Percentiles rank a stretch among this genome's conserved stretches.
Evolutionary conservation across 2,329 filamentous ascomycete genomes (phyloP).

Genomic region (Fusarium chuoi): DNA sequence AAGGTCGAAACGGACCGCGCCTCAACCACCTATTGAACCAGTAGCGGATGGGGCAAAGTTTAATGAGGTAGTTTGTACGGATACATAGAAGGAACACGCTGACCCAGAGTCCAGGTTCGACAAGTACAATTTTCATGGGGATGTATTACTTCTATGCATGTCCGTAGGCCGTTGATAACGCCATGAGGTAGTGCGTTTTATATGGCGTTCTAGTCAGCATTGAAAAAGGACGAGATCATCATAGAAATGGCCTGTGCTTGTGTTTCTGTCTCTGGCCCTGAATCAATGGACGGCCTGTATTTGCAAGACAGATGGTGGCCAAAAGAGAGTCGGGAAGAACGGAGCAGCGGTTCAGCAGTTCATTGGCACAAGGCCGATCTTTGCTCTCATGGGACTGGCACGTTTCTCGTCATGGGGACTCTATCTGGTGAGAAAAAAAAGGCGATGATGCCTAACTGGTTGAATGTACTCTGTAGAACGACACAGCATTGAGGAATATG

Average conservation of each 20-base stretch:
- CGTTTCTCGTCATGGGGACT: slow-evolving; percentile 4
- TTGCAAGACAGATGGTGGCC: slow-evolving; percentile 9
- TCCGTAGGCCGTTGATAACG: slow-evolving; percentile 17
- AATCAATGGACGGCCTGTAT: slow-evolving; percentile 3
- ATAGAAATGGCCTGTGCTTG: slow-evolving; percentile 14
- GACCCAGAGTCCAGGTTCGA: slow-evolving; percentile 13
- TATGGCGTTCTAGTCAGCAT: slow-evolving; percentile 10
- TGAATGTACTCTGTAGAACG: not conserved
- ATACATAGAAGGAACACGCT: slow-evolving; percentile 6
- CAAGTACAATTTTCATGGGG: slow-evolving; percentile 12
- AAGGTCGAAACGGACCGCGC: slow-evolving; percentile 33
- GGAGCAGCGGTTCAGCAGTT: slow-evolving; percentile 13
- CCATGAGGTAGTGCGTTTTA: slow-evolving; percentile 11
- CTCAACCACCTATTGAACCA: slow-evolving; percentile 26
- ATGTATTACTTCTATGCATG: not conserved
- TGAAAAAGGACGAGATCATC: slow-evolving; percentile 15
- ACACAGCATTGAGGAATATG: not conserved
- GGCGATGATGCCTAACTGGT: slow-evolving; percentile 18
- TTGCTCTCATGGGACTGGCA: slow-evolving; percentile 7
- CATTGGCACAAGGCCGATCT: slow-evolving; percentile 11
- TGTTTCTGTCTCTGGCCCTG: slow-evolving; percentile 2
- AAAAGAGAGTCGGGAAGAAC: slow-evolving; percentile 8
- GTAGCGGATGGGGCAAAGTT: slow-evolving; percentile 22
- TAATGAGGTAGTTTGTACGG: slow-evolving; percentile 23
- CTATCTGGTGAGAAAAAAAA: not conserved